Conservation (phyloP, 1,284 basidiomycete genomes). For the Puccinia triticina region DNA sequence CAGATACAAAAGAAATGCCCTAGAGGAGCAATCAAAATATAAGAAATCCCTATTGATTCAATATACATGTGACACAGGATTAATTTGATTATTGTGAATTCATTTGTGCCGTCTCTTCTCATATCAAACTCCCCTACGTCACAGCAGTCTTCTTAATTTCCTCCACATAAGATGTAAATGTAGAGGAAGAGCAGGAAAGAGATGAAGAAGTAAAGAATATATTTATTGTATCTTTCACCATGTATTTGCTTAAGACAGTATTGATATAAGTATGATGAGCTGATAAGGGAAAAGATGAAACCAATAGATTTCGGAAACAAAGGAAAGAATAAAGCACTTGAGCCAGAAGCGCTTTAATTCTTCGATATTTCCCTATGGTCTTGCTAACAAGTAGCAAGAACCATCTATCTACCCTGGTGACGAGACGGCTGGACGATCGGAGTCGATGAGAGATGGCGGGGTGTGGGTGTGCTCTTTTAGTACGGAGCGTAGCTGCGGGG, state of each 20-base stretch:
- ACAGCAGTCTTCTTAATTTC: background rate
- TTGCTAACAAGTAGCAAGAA: background rate
- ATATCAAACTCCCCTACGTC: background rate
- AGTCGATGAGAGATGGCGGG: background rate
- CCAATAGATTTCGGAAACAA: background rate
- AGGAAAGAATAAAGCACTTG: background rate
- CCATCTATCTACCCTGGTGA: background rate
- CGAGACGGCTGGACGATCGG: background rate
- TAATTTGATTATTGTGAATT: no score
- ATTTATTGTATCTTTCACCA: slow-evolving; percentile 51
- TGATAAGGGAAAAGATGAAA: slow-evolving; percentile 56
- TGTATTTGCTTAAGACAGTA: slow-evolving; percentile 26
- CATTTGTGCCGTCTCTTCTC: no score
- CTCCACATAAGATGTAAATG: background rate
- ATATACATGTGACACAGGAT: no score
- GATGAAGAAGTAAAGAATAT: background rate
- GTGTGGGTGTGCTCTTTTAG: background rate
- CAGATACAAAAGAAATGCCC: no score
- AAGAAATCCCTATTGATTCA: no score
- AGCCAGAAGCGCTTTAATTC: background rate
- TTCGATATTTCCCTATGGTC: background rate
- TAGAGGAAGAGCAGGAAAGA: background rate
- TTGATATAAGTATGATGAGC: slow-evolving; percentile 49
- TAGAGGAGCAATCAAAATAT: no score
- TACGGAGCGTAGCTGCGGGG: slow-evolving; percentile 47